phyloP scores from a whole-genome alignment of 1,139 yeast species.

The Geotrichum phurueaensis region DNA sequence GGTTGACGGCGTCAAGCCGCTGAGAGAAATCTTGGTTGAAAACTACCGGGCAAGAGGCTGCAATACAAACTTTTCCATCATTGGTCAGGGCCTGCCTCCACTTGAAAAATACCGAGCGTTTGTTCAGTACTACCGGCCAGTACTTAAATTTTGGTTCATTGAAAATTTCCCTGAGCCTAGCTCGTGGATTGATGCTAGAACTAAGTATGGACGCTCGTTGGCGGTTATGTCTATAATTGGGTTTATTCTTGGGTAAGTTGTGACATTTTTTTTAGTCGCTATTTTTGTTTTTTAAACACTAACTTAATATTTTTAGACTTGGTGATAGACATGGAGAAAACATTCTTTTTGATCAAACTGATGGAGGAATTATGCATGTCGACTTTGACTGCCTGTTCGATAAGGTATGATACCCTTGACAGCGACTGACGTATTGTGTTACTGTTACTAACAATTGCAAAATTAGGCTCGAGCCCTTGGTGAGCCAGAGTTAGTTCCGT shows the following conservation, averaged over 20 bases:
- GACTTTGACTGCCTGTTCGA: constrained; percentile 96
- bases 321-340: constrained; percentile 98
- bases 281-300: constrained; percentile 28
- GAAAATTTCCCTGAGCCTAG: constrained; percentile 87
- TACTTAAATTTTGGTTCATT: constrained; percentile 78
- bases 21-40: constrained; percentile 58
- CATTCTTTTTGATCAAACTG: constrained; percentile 62
- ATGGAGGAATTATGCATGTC: constrained; percentile 83
- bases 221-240: constrained; percentile 99
- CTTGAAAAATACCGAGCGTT: constrained; percentile 21
- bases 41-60: constrained; percentile 38
- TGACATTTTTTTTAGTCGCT: not conserved
- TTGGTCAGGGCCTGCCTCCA: not conserved
- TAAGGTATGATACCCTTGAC: constrained; percentile 31
- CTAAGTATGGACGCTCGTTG: constrained; percentile 65
- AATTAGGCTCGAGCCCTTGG: constrained; percentile 46
- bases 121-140: constrained; percentile 53
- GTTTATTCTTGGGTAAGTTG: constrained; percentile 46
- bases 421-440: not conserved
- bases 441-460: not conserved
- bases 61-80: constrained; percentile 29
- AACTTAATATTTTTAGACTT: constrained; percentile 43
- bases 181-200: constrained; percentile 78
- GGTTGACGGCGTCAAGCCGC: constrained; percentile 78
- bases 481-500: constrained; percentile 90